Evolutionary conservation across 2,329 filamentous ascomycete species (phyloP).

Genomic region (Nothophoma quercina): DNA sequence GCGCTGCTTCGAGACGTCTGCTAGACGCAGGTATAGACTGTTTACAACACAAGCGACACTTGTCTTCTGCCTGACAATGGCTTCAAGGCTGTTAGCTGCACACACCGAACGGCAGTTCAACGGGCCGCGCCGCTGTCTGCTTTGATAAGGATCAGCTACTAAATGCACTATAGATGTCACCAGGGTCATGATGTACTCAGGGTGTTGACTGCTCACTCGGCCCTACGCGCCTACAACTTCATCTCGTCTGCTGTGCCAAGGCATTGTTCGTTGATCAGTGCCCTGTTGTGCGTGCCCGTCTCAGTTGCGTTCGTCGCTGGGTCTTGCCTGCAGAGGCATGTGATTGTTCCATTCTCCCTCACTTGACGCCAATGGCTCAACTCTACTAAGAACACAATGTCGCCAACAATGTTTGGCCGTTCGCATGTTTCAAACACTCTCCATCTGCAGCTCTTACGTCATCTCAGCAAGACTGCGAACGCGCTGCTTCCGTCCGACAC

Average conservation of each 20-base stretch:
- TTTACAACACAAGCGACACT: background rate
- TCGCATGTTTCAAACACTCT: background rate
- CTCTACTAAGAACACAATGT: background rate
- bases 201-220: background rate
- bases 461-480: background rate
- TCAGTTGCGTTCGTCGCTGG: background rate
- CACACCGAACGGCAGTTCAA: background rate
- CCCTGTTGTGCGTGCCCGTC: background rate
- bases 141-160: conserved; percentile 1
- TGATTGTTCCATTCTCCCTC: background rate
- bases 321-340: conserved; percentile 1
- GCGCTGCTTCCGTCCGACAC: background rate
- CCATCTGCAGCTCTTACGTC: background rate
- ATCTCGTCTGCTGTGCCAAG: conserved; percentile 10
- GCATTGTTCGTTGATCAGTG: background rate
- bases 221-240: conserved; percentile 7
- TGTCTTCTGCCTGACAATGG: conserved; percentile 9
- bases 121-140: conserved; percentile 30
- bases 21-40: background rate
- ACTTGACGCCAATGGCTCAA: background rate
- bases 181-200: background rate
- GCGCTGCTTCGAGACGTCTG: conserved; percentile 7
- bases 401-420: background rate
- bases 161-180: background rate
- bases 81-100: conserved; percentile 14